A percentile compares a stretch with the other conserved stretches of the same genome.
Conservation (phyloP, 768 basidiomycete genomes). For the Paxillus rubicundulus region DNA sequence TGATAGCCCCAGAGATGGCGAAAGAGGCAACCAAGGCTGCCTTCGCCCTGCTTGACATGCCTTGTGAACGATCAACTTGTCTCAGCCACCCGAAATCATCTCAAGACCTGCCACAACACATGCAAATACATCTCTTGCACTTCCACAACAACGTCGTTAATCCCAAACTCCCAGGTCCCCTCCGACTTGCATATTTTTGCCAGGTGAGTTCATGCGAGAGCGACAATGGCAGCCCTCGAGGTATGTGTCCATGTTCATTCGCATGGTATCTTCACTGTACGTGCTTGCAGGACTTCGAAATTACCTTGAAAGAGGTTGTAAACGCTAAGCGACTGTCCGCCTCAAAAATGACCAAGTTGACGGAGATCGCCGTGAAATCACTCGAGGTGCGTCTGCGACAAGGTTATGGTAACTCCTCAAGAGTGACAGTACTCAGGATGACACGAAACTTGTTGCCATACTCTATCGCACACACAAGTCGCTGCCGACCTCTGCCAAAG, state of each 20-base stretch:
- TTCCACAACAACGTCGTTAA: constrained; percentile 12
- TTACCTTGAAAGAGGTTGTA: constrained; percentile 77
- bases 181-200: constrained; percentile 7
- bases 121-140: constrained; percentile 37
- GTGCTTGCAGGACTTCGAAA: constrained; percentile 69
- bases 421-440: constrained; percentile 48
- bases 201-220: constrained; percentile 17
- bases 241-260: constrained; percentile 23
- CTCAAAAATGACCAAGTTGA: constrained; percentile 78
- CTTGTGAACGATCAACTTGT: not conserved
- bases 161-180: constrained; percentile 4
- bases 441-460: constrained; percentile 83
- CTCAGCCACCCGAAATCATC: constrained; percentile 16
- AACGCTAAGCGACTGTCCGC: constrained; percentile 80
- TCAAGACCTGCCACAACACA: constrained; percentile 29
- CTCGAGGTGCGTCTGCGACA: constrained; percentile 58
- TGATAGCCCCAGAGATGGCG: constrained; percentile 59
- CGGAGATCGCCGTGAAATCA: constrained; percentile 71
- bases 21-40: constrained; percentile 69
- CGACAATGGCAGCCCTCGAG: constrained; percentile 42
- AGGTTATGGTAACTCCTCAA: not conserved
- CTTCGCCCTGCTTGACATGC: constrained; percentile 71
- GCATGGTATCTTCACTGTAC: not conserved
- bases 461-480: constrained; percentile 89
- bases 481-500: constrained; percentile 63